These are phyloP conservation scores for Debaryomyces prosopidis DNA, from an alignment of 805 yeast species.

Conservation along the genomic window DNA sequence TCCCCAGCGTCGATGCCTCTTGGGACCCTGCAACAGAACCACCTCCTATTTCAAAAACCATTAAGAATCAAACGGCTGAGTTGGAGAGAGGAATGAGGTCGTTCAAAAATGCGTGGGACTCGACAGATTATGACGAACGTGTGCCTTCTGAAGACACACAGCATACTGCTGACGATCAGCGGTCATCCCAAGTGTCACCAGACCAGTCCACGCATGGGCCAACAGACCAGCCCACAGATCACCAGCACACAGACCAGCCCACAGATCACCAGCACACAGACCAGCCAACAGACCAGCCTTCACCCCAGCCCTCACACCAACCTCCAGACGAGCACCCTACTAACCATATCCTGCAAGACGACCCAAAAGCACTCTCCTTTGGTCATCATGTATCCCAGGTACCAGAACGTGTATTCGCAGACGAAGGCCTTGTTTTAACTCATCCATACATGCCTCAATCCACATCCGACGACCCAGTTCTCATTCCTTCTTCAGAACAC, in stretches of 20 bases:
- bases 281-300: too few relatives aligned
- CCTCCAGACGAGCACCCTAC: background rate
- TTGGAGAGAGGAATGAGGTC: slow-evolving; percentile 16
- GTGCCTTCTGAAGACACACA: too few relatives aligned
- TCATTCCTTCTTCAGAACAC: too few relatives aligned
- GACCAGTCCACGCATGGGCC: too few relatives aligned
- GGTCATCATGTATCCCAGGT: background rate
- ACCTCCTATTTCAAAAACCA: slow-evolving; percentile 32
- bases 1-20: slow-evolving; percentile 18
- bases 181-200: background rate
- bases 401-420: slow-evolving; percentile 34
- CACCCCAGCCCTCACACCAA: background rate
- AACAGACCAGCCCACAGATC: background rate
- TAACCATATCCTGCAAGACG: too few relatives aligned
- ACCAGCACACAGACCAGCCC: background rate
- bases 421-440: slow-evolving; percentile 1
- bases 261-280: background rate
- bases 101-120: slow-evolving; percentile 30
- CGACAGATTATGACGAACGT: too few relatives aligned
- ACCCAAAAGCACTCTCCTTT: background rate
- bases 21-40: slow-evolving; percentile 49
- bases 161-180: too few relatives aligned
- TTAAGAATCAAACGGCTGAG: background rate
- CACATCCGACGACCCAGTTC: background rate
- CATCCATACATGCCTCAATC: background rate